Evolutionary conservation across 2,329 filamentous ascomycete genomes (phyloP).

Genomic region (Pseudopyricularia javanii): DNA sequence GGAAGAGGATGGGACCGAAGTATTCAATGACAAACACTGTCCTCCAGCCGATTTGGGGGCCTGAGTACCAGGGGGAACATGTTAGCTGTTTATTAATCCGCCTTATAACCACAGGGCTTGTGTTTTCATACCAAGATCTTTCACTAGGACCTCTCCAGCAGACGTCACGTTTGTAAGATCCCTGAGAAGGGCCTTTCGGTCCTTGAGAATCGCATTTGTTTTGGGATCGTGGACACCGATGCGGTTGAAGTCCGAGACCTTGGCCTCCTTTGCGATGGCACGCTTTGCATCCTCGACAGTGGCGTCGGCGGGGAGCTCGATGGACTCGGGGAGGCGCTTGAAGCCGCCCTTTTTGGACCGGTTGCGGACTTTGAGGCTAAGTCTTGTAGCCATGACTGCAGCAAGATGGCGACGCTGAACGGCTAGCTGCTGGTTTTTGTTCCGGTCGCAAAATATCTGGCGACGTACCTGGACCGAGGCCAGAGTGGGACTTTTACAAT

Average conservation of each 20-base stretch:
- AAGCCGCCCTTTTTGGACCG: conserved; percentile 36
- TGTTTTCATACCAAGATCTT: conserved; percentile 66
- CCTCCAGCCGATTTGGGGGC: conserved; percentile 80
- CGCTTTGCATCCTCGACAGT: conserved; percentile 50
- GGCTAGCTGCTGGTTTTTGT: not conserved
- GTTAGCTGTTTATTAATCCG: not conserved
- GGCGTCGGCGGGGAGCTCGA: conserved; percentile 35
- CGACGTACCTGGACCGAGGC: no score
- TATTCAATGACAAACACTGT: conserved; percentile 96
- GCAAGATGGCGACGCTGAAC: not conserved
- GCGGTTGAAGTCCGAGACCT: conserved; percentile 45
- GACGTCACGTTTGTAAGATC: conserved; percentile 35
- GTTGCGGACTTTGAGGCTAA: conserved; percentile 18
- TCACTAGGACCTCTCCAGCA: conserved; percentile 60
- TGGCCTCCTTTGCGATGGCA: conserved; percentile 35
- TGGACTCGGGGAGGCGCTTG: conserved; percentile 37
- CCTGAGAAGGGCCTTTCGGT: conserved; percentile 41
- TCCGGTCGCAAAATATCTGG: no score
- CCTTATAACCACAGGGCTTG: not conserved
- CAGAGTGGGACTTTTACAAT: no score
- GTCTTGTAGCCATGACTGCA: not conserved
- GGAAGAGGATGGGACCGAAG: conserved; percentile 79
- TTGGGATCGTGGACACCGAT: conserved; percentile 49
- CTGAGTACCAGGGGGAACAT: conserved; percentile 27
- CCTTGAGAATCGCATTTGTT: conserved; percentile 50